These are phyloP conservation scores for Cyphellophora attinorum DNA, from an alignment of 2,329 filamentous ascomycete genomes.

Conservation along the genomic window DNA sequence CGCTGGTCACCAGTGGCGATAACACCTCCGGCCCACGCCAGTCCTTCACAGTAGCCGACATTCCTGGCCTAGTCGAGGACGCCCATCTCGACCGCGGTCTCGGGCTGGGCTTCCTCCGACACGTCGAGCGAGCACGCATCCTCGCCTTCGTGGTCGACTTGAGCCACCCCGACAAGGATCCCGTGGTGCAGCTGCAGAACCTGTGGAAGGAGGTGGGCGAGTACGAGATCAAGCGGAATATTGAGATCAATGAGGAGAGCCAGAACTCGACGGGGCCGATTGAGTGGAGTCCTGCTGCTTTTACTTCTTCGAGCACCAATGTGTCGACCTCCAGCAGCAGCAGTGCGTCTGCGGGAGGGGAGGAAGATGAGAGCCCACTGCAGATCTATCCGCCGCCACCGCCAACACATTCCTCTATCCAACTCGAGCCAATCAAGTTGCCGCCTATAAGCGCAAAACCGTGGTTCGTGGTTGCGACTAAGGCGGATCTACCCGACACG, in stretches of 20 bases:
- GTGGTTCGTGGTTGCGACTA: conserved; percentile 92
- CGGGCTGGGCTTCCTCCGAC: conserved; percentile 82
- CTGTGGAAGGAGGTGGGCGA: conserved; percentile 86
- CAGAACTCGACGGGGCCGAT: conserved; percentile 51
- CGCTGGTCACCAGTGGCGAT: conserved; percentile 39
- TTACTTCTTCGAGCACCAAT: not conserved
- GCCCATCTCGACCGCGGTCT: conserved; percentile 87
- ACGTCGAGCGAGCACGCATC: conserved; percentile 87
- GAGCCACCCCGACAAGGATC: conserved; percentile 64
- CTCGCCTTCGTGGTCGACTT: conserved; percentile 92
- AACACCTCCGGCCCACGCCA: conserved; percentile 51
- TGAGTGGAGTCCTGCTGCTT: conserved; percentile 33
- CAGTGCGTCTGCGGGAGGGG: conserved; percentile 4
- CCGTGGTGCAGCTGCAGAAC: conserved; percentile 65
- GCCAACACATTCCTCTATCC: too few species aligned
- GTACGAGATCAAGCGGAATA: conserved; percentile 73
- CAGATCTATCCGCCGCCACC: conserved; percentile 13
- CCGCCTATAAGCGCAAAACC: conserved; percentile 86
- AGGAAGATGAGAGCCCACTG: conserved; percentile 12
- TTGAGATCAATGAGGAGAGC: conserved; percentile 56
- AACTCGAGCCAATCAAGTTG: conserved; percentile 37
- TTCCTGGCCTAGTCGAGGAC: conserved; percentile 84
- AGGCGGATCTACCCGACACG: conserved; percentile 72
- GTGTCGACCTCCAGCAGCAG: conserved; percentile 6
- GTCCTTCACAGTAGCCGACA: conserved; percentile 88